These are phyloP conservation scores for Neurospora sp. DNA, from an alignment of 495 filamentous ascomycete species.

Conservation along the genomic window DNA sequence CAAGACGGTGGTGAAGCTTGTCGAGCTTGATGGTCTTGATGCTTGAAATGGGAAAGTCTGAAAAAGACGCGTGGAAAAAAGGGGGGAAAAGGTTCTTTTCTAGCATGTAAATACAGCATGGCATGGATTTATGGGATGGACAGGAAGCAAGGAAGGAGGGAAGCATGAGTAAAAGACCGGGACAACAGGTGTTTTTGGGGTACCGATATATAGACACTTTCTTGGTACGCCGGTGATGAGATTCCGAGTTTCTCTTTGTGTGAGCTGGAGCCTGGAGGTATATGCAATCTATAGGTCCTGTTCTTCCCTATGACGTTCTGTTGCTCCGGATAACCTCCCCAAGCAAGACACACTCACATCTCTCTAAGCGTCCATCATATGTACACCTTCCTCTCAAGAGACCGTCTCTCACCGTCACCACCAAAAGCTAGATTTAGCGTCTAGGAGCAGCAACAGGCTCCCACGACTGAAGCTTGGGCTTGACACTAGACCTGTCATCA, in stretches of 20 bases:
- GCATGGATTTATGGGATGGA: neutral
- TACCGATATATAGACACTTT: neutral
- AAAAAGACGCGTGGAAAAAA: neutral
- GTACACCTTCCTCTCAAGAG: neutral
- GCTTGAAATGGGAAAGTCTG: conserved; percentile 16
- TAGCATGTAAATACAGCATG: neutral
- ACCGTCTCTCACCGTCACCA: neutral
- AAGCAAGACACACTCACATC: neutral
- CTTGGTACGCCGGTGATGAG: neutral
- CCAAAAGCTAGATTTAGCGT: conserved; percentile 7
- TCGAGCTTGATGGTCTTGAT: conserved; percentile 84
- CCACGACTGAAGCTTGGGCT: conserved; percentile 32
- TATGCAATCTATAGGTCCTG: neutral
- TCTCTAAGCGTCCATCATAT: neutral
- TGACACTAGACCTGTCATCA: conserved; percentile 15
- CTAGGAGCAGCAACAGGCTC: conserved; percentile 26
- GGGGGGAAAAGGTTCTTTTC: neutral
- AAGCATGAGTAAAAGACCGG: neutral
- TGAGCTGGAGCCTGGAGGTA: neutral
- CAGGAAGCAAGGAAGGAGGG: neutral
- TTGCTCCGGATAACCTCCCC: neutral
- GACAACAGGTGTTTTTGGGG: neutral
- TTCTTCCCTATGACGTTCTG: neutral
- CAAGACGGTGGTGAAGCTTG: conserved; percentile 60
- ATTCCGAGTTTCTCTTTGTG: neutral